These are phyloP conservation scores for Coemansia reversa DNA, from an alignment of 192 early-diverging fungal species.

Conservation along the genomic window DNA sequence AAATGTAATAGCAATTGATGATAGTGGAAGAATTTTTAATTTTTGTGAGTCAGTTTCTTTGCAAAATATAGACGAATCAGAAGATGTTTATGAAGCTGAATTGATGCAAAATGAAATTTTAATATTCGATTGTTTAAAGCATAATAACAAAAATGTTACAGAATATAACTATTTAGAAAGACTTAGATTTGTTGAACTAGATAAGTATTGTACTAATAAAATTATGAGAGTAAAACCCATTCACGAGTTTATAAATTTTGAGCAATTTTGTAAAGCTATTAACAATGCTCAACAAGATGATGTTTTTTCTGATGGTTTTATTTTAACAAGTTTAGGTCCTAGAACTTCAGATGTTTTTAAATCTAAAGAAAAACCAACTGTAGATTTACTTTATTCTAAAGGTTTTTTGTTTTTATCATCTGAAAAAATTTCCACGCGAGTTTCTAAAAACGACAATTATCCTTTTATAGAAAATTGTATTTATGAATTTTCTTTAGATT, in stretches of 20 bases:
- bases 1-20: not conserved
- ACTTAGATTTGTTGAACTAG: constrained; percentile 2
- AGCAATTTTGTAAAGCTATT: too few species aligned
- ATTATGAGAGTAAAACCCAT: not conserved
- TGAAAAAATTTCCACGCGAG: not conserved
- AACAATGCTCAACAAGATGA: too few species aligned
- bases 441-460: not conserved
- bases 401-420: constrained; percentile 3
- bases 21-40: too few species aligned
- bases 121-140: not conserved
- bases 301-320: not conserved
- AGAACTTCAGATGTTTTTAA: constrained; percentile 4
- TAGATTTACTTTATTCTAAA: not conserved
- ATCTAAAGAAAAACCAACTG: constrained; percentile 3
- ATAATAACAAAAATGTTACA: not conserved
- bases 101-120: constrained; percentile 1
- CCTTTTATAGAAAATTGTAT: not conserved
- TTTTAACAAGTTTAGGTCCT: not conserved
- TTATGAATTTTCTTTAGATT: constrained; percentile 1
- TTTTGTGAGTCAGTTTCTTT: too few species aligned
- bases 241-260: too few species aligned
- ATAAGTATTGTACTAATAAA: not conserved
- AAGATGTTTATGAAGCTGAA: constrained; percentile 5
- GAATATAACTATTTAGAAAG: not conserved
- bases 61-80: not conserved